Evolutionary conservation across 108 stramenopile species (phyloP).

Genomic region (Aurantiochytrium sp.): DNA sequence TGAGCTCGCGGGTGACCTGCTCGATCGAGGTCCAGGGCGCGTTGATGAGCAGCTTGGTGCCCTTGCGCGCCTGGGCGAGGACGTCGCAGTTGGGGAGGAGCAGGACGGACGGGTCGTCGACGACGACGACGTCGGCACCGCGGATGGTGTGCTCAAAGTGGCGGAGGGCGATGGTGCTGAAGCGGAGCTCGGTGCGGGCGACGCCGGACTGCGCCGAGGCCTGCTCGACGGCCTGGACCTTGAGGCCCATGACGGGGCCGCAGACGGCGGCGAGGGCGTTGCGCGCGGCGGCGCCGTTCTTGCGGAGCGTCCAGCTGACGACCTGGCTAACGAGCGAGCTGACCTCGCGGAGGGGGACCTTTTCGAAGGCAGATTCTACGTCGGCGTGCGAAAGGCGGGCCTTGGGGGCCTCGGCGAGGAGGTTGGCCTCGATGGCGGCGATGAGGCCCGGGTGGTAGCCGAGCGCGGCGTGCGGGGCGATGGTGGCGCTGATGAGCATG

Average conservation of each 20-base stretch:
- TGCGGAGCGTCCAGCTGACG: conserved; percentile 4
- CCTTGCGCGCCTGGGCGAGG: neutral
- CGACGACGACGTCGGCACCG: neutral
- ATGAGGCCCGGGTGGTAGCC: neutral
- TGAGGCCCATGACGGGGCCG: conserved; percentile 21
- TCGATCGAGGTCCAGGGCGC: conserved; percentile 21
- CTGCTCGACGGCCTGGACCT: neutral
- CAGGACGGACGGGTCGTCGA: neutral
- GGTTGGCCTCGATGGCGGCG: neutral
- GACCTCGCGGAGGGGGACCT: neutral
- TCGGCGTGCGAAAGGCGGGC: conserved; percentile 7
- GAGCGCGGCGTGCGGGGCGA: neutral
- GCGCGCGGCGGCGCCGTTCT: neutral
- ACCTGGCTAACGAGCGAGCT: neutral
- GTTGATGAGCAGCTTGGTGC: neutral
- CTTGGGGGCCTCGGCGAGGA: neutral
- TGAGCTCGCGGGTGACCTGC: conserved; percentile 21
- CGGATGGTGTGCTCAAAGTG: conserved; percentile 8
- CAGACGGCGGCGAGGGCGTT: neutral
- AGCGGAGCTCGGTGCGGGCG: conserved; percentile 9
- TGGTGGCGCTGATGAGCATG: neutral
- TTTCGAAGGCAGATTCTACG: neutral
- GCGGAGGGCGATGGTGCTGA: neutral
- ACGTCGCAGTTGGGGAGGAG: conserved; percentile 7
- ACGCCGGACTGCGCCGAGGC: neutral